Conservation (phyloP, 257 asterid species). For the Striga asiatica region DNA sequence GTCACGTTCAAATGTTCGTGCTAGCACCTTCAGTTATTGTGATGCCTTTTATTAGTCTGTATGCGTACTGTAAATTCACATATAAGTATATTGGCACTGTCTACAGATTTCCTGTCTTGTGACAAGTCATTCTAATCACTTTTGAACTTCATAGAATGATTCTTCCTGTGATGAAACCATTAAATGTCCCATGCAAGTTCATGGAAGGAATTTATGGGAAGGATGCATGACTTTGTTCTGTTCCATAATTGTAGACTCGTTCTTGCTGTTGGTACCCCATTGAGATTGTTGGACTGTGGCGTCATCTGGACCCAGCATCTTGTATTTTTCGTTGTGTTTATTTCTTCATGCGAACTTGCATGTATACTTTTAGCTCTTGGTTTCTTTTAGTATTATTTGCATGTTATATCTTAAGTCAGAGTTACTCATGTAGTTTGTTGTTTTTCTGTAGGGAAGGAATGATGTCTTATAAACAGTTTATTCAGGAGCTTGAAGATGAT, state of each 20-base stretch:
- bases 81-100: conserved; percentile 5
- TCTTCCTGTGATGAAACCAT: conserved; percentile 2
- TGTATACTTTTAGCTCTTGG: not conserved
- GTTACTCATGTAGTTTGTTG: conserved; percentile 8
- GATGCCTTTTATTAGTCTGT: not conserved
- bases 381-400: not conserved
- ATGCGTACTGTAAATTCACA: too few species aligned
- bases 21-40: conserved; percentile 6
- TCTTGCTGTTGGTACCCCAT: not conserved
- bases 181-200: conserved; percentile 1
- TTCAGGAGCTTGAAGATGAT: conserved; percentile 99
- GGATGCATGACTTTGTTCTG: not conserved
- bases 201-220: not conserved
- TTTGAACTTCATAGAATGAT: conserved; percentile 1
- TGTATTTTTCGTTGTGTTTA: not conserved
- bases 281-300: not conserved
- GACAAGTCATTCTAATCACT: conserved; percentile 5
- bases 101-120: not conserved
- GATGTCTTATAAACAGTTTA: conserved; percentile 99
- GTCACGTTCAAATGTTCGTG: conserved; percentile 4
- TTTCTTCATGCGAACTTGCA: conserved; percentile 8
- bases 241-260: not conserved
- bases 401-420: not conserved
- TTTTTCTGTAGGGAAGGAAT: conserved; percentile 70
- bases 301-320: not conserved